These are phyloP conservation scores for Crithidia thermophila DNA, from an alignment of 208 protist species.

Conservation along the genomic window DNA sequence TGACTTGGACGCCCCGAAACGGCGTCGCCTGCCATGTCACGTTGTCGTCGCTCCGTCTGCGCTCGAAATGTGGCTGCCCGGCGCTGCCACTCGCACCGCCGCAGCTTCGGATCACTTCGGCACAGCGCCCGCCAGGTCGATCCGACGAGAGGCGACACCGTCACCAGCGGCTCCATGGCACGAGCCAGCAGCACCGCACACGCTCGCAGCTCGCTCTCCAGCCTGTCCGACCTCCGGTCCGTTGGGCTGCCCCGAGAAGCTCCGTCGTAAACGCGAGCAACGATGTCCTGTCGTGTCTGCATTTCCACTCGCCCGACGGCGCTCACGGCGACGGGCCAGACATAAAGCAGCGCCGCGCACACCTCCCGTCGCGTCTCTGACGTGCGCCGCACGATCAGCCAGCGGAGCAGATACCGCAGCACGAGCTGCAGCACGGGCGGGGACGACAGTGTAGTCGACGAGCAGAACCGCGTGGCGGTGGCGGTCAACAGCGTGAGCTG, in stretches of 20 bases:
- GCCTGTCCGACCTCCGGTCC: background rate
- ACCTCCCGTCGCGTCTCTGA: conserved; percentile 11
- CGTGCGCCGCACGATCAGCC: conserved; percentile 1
- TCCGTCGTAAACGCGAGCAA: no score
- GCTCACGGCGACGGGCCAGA: conserved; percentile 37
- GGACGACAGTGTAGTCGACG: conserved; percentile 8
- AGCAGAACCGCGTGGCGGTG: conserved; percentile 24
- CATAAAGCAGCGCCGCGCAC: conserved; percentile 55
- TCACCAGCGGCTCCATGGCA: conserved; percentile 34
- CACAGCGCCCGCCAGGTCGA: conserved; percentile 64
- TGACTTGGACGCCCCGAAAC: no score
- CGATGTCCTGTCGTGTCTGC: background rate
- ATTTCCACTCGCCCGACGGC: background rate
- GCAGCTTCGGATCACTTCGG: conserved; percentile 35
- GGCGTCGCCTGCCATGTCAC: background rate
- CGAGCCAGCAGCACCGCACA: conserved; percentile 33
- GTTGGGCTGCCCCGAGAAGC: no score
- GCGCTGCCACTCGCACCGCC: conserved; percentile 35
- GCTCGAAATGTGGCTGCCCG: conserved; percentile 6
- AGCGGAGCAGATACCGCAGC: conserved; percentile 18
- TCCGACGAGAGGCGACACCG: conserved; percentile 41
- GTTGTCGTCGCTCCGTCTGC: background rate
- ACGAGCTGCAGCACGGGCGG: conserved; percentile 15
- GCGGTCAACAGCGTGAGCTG: conserved; percentile 17
- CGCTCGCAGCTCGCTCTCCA: background rate